Evolutionary conservation across 2,329 filamentous ascomycete genomes (phyloP).

Genomic region (Aureobasidium mangrovei): DNA sequence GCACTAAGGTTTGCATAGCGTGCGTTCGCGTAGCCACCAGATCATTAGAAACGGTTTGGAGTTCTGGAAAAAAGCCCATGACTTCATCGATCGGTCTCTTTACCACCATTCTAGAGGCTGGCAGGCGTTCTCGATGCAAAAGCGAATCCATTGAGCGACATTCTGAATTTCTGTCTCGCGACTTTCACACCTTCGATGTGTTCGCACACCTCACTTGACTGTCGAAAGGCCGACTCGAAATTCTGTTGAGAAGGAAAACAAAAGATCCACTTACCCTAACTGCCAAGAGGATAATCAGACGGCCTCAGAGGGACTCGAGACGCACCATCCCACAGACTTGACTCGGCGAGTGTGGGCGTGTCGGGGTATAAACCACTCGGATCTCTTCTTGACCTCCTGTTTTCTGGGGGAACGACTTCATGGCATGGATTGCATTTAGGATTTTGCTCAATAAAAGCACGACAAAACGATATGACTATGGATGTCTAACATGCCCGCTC

Average conservation of each 20-base stretch:
- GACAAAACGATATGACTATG: no score
- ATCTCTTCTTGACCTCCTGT: background rate
- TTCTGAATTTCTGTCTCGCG: background rate
- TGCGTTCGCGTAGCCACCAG: slow-evolving; percentile 1
- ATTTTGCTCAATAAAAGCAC: no score
- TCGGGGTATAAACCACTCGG: background rate
- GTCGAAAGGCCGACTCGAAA: no score
- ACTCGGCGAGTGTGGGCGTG: background rate
- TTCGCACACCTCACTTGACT: no score
- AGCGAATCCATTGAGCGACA: background rate
- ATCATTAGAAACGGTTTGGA: slow-evolving; percentile 5
- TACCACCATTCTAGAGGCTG: background rate
- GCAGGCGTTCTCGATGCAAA: background rate
- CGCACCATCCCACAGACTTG: background rate
- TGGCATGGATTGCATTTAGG: no score
- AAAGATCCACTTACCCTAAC: background rate
- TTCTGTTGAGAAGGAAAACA: background rate
- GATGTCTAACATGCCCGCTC: no score
- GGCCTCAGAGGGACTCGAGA: background rate
- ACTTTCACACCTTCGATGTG: background rate
- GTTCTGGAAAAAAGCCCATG: slow-evolving; percentile 1
- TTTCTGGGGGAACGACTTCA: background rate
- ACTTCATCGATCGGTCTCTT: background rate
- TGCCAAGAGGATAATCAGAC: background rate
- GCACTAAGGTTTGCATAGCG: slow-evolving; percentile 10